Base-by-base conservation (phyloP, 23 red algal species). In the Gracilaria gracilis region DNA sequence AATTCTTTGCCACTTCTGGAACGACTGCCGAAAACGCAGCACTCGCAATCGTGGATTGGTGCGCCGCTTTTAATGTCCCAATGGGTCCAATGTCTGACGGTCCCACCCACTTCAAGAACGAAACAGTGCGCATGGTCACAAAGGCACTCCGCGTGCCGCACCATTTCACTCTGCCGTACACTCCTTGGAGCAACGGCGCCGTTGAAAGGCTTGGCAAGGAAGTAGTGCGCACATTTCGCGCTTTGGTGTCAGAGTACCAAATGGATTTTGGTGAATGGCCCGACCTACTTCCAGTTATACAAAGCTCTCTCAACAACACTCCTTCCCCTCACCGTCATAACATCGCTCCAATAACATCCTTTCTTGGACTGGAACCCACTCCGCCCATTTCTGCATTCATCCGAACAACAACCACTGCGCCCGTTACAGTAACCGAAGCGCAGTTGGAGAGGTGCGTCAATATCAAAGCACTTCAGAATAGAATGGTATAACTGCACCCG, bases 131-230 rank as follows among this genome's bases (percentile, higher is more conserved):
- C 4, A 11, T 11, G 13, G 12, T 67, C 32, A 67, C 62, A 16
- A 67, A 67, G 32, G 0, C 32, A 14, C 32, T 67, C 27, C 62
- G 0, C 12, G 62, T 31, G 11, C 73, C 24, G 12, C 27, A 37
- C 39, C 73, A 4, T 78, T 78, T 78, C 29, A 78, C 73, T 12
- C 19, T 44, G 12, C 32, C 73, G 29, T 78, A 78, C 73, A 78
- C 24, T 14, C 37, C 39, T 28, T 78, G 73, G 73, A 40, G 31
- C 32, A 78, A 78, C 19, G 73, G 73, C 38, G 13, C 73, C 9
- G 73, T 78, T 37, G 73, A 78, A 19, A 9, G 24, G 13, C 32
- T 2, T 28, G 39, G 39, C 73, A 40, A 47, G 23, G 73, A 78
- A 47, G 73, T 47, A 14, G 31, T 78, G 11, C 31, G 73, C 32